Conservation (phyloP, 768 basidiomycete genomes). For the Clavulina sp. region DNA sequence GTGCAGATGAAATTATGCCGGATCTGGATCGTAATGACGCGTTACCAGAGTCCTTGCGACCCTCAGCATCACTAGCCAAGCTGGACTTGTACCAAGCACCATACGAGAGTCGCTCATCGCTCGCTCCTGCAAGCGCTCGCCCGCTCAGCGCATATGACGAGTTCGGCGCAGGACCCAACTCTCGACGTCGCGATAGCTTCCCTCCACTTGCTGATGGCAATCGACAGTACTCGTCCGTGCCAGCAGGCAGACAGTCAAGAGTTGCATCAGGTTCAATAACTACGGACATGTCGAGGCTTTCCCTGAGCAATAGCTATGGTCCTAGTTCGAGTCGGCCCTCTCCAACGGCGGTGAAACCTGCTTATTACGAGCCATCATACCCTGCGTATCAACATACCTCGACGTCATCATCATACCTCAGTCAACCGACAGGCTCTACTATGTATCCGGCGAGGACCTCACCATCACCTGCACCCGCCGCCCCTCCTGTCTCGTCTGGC, state of each 20-base stretch:
- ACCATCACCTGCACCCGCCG: too few relatives aligned
- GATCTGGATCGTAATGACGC: conserved; percentile 25
- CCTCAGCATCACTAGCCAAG: conserved; percentile 42
- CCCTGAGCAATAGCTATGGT: neutral
- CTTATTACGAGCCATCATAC: neutral
- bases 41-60: conserved; percentile 40
- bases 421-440: too few relatives aligned
- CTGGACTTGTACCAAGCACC: conserved; percentile 43
- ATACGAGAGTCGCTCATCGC: neutral
- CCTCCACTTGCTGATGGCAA: neutral
- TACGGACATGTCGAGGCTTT: neutral
- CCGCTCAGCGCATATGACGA: neutral
- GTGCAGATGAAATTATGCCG: conserved; percentile 1
- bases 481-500: too few relatives aligned
- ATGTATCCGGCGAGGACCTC: too few relatives aligned
- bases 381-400: too few relatives aligned
- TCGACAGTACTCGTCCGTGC: too few relatives aligned
- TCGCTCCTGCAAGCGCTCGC: neutral
- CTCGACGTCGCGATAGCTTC: neutral
- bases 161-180: neutral
- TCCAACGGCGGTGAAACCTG: neutral
- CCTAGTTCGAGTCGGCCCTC: neutral
- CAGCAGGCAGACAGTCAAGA: neutral
- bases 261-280: neutral
- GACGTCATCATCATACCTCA: too few relatives aligned